Evolutionary conservation across 129 eudicot genomes (phyloP).

Genomic region (Cynara cardunculus): DNA sequence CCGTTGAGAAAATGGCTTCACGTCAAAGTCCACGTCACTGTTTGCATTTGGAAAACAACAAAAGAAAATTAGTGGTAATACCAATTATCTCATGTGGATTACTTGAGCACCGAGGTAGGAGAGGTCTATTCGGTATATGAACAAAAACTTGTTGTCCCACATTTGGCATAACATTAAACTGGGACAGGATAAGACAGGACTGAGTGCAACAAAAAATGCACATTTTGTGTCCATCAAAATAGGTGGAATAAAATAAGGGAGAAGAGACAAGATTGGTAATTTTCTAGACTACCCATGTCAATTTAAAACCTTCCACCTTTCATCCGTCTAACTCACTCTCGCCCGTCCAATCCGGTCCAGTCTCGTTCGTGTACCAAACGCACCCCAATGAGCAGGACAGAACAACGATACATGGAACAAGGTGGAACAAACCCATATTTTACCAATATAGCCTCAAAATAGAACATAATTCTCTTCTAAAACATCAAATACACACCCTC

Average conservation of each 20-base stretch:
- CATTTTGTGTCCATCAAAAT: neutral
- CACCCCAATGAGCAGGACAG: no score
- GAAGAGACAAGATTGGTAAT: neutral
- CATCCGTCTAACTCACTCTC: no score
- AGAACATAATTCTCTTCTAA: no score
- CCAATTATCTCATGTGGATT: neutral
- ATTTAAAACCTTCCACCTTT: no score
- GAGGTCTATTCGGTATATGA: neutral
- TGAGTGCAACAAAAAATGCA: neutral
- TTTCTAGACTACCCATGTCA: neutral
- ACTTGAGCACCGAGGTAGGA: neutral
- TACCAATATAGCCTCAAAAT: no score
- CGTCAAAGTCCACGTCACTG: conserved; percentile 71
- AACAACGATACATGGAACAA: no score
- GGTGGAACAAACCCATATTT: no score
- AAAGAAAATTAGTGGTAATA: neutral
- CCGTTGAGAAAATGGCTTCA: conserved; percentile 85
- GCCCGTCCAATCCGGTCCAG: no score
- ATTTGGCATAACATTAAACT: neutral
- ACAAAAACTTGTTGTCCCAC: neutral
- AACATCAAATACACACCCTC: no score
- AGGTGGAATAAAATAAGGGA: neutral
- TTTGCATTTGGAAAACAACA: conserved; percentile 1
- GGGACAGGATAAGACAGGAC: neutral
- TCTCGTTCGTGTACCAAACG: no score